phyloP scores from a whole-genome alignment of 495 filamentous ascomycete genomes.

The Trichoderma erinaceum region DNA sequence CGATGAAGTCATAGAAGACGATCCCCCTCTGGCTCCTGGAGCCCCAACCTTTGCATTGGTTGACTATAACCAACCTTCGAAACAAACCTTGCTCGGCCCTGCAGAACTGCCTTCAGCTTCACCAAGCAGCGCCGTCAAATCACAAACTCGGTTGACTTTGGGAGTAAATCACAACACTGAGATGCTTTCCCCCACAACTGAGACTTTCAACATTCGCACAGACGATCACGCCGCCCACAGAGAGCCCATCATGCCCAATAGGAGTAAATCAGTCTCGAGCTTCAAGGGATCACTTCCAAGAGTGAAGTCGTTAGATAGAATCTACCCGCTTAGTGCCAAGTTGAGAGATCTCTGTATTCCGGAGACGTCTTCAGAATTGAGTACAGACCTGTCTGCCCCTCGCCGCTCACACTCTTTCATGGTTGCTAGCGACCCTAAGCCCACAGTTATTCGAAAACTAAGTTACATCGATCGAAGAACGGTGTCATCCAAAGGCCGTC shows the following conservation, averaged over 20 bases:
- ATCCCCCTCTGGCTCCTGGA: not conserved
- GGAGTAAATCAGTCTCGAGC: not conserved
- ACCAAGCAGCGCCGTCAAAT: conserved; percentile 21
- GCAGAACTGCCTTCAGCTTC: conserved; percentile 5
- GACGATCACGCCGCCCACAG: not conserved
- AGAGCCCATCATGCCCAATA: not conserved
- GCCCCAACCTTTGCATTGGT: not conserved
- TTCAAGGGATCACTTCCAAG: not conserved
- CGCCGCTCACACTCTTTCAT: conserved; percentile 13
- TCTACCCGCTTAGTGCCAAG: conserved; percentile 8
- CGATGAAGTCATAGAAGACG: conserved; percentile 14
- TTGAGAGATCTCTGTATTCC: conserved; percentile 10
- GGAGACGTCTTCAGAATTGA: not conserved
- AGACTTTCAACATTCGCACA: not conserved
- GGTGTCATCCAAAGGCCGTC: not conserved
- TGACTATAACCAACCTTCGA: conserved; percentile 10
- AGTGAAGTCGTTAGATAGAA: conserved; percentile 10
- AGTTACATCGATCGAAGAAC: conserved; percentile 14
- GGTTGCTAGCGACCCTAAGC: not conserved
- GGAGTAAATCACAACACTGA: not conserved
- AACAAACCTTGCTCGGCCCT: not conserved
- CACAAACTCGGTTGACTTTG: conserved; percentile 11
- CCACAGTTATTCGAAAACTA: not conserved
- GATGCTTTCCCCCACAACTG: not conserved
- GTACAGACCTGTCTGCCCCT: not conserved